Evolutionary conservation across 768 basidiomycete genomes (phyloP).

Genomic region (Boletus coccyginus): DNA sequence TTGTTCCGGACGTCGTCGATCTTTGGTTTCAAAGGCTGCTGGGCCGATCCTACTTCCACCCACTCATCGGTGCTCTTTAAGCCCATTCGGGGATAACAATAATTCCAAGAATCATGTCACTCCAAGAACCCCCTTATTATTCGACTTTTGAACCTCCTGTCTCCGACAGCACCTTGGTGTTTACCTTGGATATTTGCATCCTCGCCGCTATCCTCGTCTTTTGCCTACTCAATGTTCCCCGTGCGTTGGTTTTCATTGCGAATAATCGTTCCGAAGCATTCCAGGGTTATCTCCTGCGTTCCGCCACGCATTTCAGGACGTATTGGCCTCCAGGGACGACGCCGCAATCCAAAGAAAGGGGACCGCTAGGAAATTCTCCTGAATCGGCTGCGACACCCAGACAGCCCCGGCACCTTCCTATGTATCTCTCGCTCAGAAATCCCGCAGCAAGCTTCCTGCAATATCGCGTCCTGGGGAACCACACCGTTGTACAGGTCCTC

Average conservation of each 20-base stretch:
- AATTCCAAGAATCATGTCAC: constrained; percentile 7
- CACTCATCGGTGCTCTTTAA: background rate
- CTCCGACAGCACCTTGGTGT: constrained; percentile 13
- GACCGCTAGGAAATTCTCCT: background rate
- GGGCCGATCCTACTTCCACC: background rate
- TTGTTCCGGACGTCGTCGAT: background rate
- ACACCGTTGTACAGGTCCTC: constrained; percentile 48
- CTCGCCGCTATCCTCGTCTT: constrained; percentile 38
- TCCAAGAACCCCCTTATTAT: background rate
- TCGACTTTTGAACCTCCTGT: background rate
- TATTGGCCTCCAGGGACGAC: background rate
- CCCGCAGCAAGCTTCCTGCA: constrained; percentile 42
- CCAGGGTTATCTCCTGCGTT: constrained; percentile 47
- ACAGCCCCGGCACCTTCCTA: constrained; percentile 33
- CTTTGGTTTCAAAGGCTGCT: background rate
- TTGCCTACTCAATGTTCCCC: constrained; percentile 45
- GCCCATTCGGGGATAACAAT: background rate
- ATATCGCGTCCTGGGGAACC: constrained; percentile 41
- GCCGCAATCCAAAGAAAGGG: background rate
- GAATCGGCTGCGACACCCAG: background rate
- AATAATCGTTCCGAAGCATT: constrained; percentile 43
- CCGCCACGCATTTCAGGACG: constrained; percentile 2
- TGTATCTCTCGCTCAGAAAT: constrained; percentile 41
- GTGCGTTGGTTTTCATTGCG: constrained; percentile 47
- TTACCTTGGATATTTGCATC: constrained; percentile 44